Base-by-base conservation (phyloP, 2,329 filamentous ascomycete genomes). In the Boeremia exigua region DNA sequence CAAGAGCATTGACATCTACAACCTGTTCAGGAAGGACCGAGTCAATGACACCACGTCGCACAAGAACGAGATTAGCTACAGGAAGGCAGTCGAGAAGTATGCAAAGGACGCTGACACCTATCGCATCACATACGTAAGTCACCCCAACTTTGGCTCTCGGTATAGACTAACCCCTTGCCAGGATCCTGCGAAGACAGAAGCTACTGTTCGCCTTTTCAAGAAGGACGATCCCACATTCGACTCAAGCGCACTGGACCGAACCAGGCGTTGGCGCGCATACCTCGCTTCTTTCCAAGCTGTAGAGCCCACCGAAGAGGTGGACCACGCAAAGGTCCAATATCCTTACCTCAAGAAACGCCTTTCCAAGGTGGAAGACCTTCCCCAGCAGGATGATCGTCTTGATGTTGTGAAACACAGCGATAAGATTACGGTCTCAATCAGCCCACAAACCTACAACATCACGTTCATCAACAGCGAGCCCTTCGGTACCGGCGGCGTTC, bases 61-160 rank as follows among this genome's bases (percentile, higher is more conserved):
- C 66, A 88, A 95, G 75, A 88, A 89, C 28, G 94, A 98, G 79
- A 91, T 96, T 57, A 91, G 89, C 68, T 92, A 94, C 58, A 87
- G 94, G 58, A 96, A 96, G 76, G 91, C 92, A 72, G 92, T 95
- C 1, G 92, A 97, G 77, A 95, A 95, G 77, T 88, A 92, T 70
- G 87, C 95, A 63, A 96, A 96, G 79, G 94, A 98, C 61, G 90
- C 89, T 14, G 94, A 98, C 69, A 86, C 96, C 60, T 98, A 96
- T 76, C 87, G 92, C 45, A 88, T 98, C 63, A 88, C 88, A 72
- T 98, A 89, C 82, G 94, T 97, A 87, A 84, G 92, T 87, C 23
- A 17, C 28, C 7, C 29, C 19, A 6, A 12, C n/a, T 23, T 34
- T 19, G 9, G 5, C 19, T 28, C 1, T 9, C 15, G 29, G 25